Conservation (phyloP, 202 grass and related monocot genomes). For the Musa balbisiana region DNA sequence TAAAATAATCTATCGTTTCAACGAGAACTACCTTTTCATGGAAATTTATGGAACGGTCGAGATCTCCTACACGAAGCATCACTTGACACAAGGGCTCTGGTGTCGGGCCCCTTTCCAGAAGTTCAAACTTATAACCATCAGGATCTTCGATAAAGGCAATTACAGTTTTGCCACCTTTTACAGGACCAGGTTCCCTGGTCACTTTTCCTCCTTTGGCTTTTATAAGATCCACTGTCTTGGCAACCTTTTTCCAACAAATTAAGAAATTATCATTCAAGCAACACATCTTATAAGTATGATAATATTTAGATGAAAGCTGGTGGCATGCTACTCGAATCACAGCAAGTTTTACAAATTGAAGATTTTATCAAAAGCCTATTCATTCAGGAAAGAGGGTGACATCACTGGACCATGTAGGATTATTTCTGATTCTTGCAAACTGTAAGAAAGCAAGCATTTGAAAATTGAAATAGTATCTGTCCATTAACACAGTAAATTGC, state of each 20-base stretch:
- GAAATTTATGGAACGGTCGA: slow-evolving; percentile 62
- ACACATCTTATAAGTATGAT: not conserved
- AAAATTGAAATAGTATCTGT: not conserved
- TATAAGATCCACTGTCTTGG: slow-evolving; percentile 53
- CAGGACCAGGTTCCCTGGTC: slow-evolving; percentile 49
- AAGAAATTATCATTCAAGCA: not conserved
- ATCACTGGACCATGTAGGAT: not conserved
- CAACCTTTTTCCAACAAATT: slow-evolving; percentile 29
- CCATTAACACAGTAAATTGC: not conserved
- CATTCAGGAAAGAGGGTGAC: not conserved
- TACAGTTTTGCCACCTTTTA: slow-evolving; percentile 50
- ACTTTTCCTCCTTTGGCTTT: slow-evolving; percentile 78
- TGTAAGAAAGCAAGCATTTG: not conserved
- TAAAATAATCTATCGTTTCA: not conserved
- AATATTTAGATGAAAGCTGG: not conserved
- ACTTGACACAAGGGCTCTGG: slow-evolving; percentile 71
- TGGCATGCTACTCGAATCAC: not conserved
- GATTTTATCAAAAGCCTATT: too few relatives aligned
- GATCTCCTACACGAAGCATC: slow-evolving; percentile 67
- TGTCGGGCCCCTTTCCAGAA: slow-evolving; percentile 55
- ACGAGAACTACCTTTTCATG: slow-evolving; percentile 48
- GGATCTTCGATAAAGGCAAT: slow-evolving; percentile 83
- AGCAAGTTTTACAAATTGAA: not conserved
- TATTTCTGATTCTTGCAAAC: not conserved
- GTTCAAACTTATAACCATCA: slow-evolving; percentile 80